Percentiles rank a stretch among this genome's conserved stretches.
These are phyloP conservation scores for Neurospora sp. DNA, from an alignment of 495 filamentous ascomycete species.

Conservation along the genomic window DNA sequence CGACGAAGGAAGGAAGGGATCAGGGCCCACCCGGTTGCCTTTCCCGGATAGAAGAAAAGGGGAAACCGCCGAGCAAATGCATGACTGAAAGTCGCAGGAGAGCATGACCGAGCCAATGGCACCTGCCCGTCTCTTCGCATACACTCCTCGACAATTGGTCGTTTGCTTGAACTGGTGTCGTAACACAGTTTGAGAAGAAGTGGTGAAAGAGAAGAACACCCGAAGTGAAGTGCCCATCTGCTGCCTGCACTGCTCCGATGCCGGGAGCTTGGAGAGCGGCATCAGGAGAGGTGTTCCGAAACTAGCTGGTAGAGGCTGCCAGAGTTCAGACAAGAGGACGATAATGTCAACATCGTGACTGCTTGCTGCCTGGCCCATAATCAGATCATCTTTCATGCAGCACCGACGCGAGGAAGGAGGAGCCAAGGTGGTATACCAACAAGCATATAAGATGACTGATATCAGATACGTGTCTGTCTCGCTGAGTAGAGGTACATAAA, in stretches of 20 bases:
- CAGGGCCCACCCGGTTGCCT: background rate
- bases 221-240: background rate
- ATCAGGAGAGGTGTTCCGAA: background rate
- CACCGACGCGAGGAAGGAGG: background rate
- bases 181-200: background rate
- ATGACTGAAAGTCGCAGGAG: background rate
- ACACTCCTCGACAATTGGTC: background rate
- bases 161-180: background rate
- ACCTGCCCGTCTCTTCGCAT: background rate
- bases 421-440: background rate
- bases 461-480: background rate
- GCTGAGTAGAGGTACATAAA: background rate
- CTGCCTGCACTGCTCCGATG: background rate
- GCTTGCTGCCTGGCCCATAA: background rate
- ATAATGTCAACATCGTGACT: background rate
- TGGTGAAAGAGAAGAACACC: background rate
- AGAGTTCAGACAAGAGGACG: background rate
- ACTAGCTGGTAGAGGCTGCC: background rate
- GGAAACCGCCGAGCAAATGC: background rate
- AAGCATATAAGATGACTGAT: background rate
- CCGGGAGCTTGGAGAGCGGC: background rate
- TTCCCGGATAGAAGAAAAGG: background rate
- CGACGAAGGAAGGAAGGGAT: background rate
- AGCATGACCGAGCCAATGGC: background rate
- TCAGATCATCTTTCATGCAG: background rate